phyloP scores from a whole-genome alignment of 2,329 filamentous ascomycete genomes.

The Alternaria conjuncta region DNA sequence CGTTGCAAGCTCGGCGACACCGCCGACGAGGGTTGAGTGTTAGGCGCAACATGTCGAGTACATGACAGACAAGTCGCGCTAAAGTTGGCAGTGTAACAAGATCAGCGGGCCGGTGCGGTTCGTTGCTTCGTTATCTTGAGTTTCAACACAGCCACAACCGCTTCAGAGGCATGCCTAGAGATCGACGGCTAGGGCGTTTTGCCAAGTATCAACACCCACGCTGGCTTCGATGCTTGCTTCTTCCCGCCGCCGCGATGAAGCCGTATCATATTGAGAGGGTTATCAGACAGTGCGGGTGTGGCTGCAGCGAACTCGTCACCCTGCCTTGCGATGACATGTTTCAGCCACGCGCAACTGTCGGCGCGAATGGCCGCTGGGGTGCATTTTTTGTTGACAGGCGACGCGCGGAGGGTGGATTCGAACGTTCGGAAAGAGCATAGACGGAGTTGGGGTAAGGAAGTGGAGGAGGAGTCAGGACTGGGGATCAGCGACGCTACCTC shows the following conservation, averaged over 20 bases:
- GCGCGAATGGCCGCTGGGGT: neutral
- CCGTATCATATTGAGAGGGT: neutral
- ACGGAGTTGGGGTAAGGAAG: conserved; percentile 2
- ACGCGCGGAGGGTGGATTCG: conserved; percentile 5
- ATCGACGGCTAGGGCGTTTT: conserved; percentile 17
- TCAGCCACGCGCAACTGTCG: neutral
- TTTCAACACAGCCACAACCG: conserved; percentile 34
- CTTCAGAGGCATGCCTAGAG: conserved; percentile 9
- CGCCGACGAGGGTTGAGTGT: conserved; percentile 10
- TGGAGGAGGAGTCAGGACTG: conserved; percentile 1
- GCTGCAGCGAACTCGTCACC: conserved; percentile 5
- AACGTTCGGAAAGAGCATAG: conserved; percentile 3
- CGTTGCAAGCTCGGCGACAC: neutral
- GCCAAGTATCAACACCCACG: conserved; percentile 15
- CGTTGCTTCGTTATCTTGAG: conserved; percentile 35
- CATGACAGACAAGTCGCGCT: conserved; percentile 6
- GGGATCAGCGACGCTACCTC: conserved; percentile 16
- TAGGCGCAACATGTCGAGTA: neutral
- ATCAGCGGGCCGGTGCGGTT: conserved; percentile 12
- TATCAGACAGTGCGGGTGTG: neutral
- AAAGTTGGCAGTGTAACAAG: conserved; percentile 18
- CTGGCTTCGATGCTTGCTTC: conserved; percentile 10
- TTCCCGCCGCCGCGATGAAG: conserved; percentile 5
- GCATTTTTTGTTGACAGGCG: neutral
- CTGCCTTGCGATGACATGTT: conserved; percentile 4